phyloP scores from a whole-genome alignment of 164 flowering plant species.

The Liquidambar formosana region DNA sequence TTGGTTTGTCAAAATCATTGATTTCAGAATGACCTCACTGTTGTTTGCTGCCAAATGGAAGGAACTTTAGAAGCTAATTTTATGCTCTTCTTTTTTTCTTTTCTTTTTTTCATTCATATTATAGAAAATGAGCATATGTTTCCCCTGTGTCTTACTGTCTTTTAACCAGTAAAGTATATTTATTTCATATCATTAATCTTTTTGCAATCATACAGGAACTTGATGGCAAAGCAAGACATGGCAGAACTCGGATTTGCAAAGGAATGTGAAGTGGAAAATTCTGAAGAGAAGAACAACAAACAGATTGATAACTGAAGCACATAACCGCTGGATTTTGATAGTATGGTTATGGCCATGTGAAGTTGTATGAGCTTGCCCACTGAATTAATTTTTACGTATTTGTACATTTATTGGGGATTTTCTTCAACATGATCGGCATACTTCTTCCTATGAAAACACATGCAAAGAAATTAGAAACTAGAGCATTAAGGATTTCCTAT shows the following conservation, averaged over 20 bases:
- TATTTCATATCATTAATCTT: background rate
- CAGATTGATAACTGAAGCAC: constrained; percentile 17
- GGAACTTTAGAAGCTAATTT: too few species aligned
- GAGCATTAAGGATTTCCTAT: too few species aligned
- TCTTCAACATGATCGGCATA: background rate
- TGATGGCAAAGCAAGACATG: constrained; percentile 95
- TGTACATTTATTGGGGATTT: background rate
- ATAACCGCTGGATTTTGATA: background rate
- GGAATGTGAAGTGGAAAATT: constrained; percentile 27
- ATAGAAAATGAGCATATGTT: too few species aligned
- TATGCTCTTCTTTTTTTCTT: too few species aligned
- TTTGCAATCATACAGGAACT: constrained; percentile 53
- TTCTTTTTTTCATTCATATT: too few species aligned
- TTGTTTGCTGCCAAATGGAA: too few species aligned
- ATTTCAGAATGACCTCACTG: too few species aligned
- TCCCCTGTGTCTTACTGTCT: too few species aligned
- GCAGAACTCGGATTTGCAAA: constrained; percentile 72
- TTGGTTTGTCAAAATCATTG: too few species aligned
- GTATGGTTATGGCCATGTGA: background rate
- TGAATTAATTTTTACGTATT: background rate
- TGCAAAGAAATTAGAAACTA: too few species aligned
- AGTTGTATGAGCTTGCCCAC: background rate
- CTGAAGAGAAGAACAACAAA: constrained; percentile 26
- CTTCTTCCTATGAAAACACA: too few species aligned
- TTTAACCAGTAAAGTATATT: too few species aligned